Percentiles rank a stretch among this genome's conserved stretches.
Conservation (phyloP, 305 asterid genomes). For the Euphrasia arctica region DNA sequence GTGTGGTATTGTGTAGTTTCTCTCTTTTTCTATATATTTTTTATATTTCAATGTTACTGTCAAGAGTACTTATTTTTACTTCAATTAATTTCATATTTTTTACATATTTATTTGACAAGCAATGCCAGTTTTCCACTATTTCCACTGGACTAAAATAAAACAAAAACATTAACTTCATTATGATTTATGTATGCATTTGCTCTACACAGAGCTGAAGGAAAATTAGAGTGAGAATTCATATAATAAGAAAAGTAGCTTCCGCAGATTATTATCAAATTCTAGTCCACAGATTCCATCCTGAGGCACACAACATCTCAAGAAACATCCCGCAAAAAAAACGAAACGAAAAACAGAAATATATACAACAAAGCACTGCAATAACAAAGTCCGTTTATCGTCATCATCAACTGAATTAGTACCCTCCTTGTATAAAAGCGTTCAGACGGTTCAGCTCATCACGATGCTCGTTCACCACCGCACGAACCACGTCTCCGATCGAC, state of each 20-base stretch:
- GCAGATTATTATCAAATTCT: constrained; percentile 23
- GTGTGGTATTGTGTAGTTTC: too few relatives aligned
- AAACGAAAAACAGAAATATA: constrained; percentile 24
- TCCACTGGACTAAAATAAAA: too few relatives aligned
- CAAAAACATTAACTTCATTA: too few relatives aligned
- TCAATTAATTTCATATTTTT: too few relatives aligned
- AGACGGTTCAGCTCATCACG: constrained; percentile 81
- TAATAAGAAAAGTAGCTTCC: constrained; percentile 15
- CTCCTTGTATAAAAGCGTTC: constrained; percentile 90
- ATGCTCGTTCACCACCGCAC: constrained; percentile 94
- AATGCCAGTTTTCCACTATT: too few relatives aligned
- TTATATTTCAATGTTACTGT: too few relatives aligned
- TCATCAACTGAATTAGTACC: constrained; percentile 54
- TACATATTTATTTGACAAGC: too few relatives aligned
- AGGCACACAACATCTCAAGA: constrained; percentile 28
- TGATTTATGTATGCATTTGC: too few relatives aligned
- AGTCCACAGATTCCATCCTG: constrained; percentile 21
- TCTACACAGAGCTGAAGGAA: too few relatives aligned
- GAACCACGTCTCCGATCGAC: constrained; percentile 95
- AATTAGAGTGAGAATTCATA: too few relatives aligned
- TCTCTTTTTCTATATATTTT: too few relatives aligned
- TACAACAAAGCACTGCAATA: constrained; percentile 26
- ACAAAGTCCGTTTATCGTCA: constrained; percentile 27
- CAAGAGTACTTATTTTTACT: too few relatives aligned
- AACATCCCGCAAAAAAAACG: constrained; percentile 15